These are phyloP conservation scores for Cercospora citrullina DNA, from an alignment of 2,329 filamentous ascomycete genomes.

Conservation along the genomic window DNA sequence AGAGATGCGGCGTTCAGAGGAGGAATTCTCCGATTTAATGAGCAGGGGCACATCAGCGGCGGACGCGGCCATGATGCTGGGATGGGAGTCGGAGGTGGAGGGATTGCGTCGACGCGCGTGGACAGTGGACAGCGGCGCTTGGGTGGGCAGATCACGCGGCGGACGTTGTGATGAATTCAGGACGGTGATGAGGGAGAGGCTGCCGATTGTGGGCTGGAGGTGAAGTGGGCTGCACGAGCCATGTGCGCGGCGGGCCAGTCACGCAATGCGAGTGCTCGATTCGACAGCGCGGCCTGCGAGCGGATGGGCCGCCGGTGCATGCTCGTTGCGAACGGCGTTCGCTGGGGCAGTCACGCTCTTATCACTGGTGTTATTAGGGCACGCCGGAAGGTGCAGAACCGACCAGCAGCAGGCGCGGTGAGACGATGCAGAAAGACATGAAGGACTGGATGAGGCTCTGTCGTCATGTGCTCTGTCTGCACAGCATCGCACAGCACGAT, in stretches of 20 bases:
- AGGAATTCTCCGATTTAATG: conserved; percentile 72
- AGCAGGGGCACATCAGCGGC: conserved; percentile 75
- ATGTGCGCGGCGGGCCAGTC: neutral
- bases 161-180: neutral
- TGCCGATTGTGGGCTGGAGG: neutral
- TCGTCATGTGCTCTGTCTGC: neutral
- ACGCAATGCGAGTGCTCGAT: neutral
- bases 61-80: conserved; percentile 28
- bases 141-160: neutral
- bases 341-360: neutral
- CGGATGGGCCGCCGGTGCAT: neutral
- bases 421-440: no score
- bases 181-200: neutral
- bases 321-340: neutral
- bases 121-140: neutral
- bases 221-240: neutral
- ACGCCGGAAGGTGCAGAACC: neutral
- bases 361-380: neutral
- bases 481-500: neutral
- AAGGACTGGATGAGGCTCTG: no score
- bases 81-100: neutral
- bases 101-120: neutral
- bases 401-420: neutral
- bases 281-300: neutral
- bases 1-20: conserved; percentile 86